Base-by-base conservation (phyloP, 306 rosid genomes). In the Morella rubra region DNA sequence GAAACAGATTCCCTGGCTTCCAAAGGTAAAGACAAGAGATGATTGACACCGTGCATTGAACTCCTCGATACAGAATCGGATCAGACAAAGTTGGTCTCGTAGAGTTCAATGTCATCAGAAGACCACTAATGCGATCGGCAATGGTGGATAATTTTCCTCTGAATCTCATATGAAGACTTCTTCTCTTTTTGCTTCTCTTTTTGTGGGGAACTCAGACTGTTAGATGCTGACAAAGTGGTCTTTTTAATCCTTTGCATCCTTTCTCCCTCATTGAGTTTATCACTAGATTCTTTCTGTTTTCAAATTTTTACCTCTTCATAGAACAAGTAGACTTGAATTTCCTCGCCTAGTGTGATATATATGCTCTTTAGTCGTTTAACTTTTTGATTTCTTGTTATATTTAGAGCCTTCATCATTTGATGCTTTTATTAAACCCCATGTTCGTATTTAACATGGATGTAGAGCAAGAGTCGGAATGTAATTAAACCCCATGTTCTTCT, bases 1-100 rank as follows among this genome's bases (percentile, higher is more conserved):
- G 92, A 87, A 45, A 80, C 76, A 69, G 87, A 88, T 61, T 73
- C 88, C 66, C 86, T 61, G 69, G 80, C 86, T 58, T 80, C 87
- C 65, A 81, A 68, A 51, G 78, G 83, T 40, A 84, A 84, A 82
- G 87, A 73, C 59, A 88, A 82, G 81, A 53, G 73, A 60, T 80
- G 79, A 84, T 71, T 71, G 60, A 77, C 65, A 58, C 66, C 22
- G 58, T 27, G 40, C 6, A 22, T 44, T 24, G 52, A 8, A 45
- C 44, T 19, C 47, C 42, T 54, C 71, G 18, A 16, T 32, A 16
- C 66, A 64, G 14, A 44, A 16, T n/a, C 42, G n/a, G 46, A 66
- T 66, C 71, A 42, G 71, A 18, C 49, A 41, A 41, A 41, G 20
- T 15, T 15, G 5, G 49, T 8, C 49, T 0, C 27, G 22, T 66